These are phyloP conservation scores for Boletales sp. DNA, from an alignment of 768 basidiomycete species.

Conservation along the genomic window DNA sequence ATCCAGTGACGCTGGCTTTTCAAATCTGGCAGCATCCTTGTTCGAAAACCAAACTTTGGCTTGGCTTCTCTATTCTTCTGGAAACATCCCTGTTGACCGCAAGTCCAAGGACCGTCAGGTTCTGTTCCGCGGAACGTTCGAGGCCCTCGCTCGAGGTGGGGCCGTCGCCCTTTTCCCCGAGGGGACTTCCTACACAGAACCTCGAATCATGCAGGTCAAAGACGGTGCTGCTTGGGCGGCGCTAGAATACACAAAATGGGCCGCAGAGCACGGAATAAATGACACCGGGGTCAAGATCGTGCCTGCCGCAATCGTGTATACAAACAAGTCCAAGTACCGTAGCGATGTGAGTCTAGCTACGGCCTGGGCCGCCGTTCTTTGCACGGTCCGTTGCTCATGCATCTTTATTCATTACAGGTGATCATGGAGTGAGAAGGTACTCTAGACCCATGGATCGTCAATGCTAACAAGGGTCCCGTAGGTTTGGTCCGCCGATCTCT, in stretches of 20 bases:
- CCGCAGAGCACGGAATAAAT: slow-evolving; percentile 49
- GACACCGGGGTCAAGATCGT: slow-evolving; percentile 55
- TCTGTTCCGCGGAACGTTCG: slow-evolving; percentile 86
- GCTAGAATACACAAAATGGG: slow-evolving; percentile 86
- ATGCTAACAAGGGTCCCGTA: slow-evolving; percentile 30
- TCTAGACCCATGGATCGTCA: background rate
- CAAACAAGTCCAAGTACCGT: slow-evolving; percentile 93
- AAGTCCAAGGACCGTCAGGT: slow-evolving; percentile 89
- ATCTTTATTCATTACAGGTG: slow-evolving; percentile 40
- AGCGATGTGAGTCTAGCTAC: slow-evolving; percentile 63
- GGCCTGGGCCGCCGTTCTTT: background rate
- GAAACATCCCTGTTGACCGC: slow-evolving; percentile 97
- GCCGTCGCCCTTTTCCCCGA: slow-evolving; percentile 94
- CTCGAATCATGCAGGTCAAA: slow-evolving; percentile 87
- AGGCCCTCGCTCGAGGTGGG: slow-evolving; percentile 72
- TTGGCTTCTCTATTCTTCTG: slow-evolving; percentile 78
- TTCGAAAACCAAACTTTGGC: slow-evolving; percentile 75
- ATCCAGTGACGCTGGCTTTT: slow-evolving; percentile 9
- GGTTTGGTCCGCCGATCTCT: slow-evolving; percentile 79
- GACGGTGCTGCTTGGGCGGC: slow-evolving; percentile 96
- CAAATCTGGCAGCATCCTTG: slow-evolving; percentile 52
- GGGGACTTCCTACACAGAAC: slow-evolving; percentile 91
- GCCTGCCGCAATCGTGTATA: slow-evolving; percentile 89
- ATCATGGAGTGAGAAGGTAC: slow-evolving; percentile 60
- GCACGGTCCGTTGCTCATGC: slow-evolving; percentile 10